Evolutionary conservation across 2,329 filamentous ascomycete genomes (phyloP), one percentile per base, ranked within the genome.

Genomic region (Samsoniella hepiali): DNA sequence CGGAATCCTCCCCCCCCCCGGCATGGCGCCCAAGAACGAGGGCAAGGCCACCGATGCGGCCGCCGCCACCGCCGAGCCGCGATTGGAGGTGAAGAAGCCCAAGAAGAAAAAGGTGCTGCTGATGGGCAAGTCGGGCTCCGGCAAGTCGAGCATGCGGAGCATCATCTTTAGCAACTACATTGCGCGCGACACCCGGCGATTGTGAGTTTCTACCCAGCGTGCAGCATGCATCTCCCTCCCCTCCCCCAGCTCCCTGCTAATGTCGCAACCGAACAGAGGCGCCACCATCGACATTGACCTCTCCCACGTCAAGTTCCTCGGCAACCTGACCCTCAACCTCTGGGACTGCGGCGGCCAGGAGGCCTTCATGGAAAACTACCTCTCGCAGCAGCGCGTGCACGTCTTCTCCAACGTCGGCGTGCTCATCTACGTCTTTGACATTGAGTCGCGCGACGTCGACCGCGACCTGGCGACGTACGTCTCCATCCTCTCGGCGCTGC

Each of bases 81-180:
- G 78, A 65, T 79, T 71, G 68, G 83, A 85, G 73, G 78, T 86
- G 67, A 86, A 85, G 77, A 89, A 88, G 69, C 84, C 85, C 71
- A 91, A 92, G 82, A 93, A 93, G 83, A 91, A 91, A 80, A 93
- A 93, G 83, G 90, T 93, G 58, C 81, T 93, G 57, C 81, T 93
- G 66, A 93, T 93, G 95, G 95, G 95, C 70, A 97, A 97, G 81
- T 96, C 91, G 67, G 95, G 95, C 62, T 97, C 94, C 0, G 95
- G 95, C 62, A 99, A 99, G 79, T 97, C 93, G 49, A 97, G 93
- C 63, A 99, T 99, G 95, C 87, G 95, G 67, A 95, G 91, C 72
- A 98, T 99, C 73, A 97, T 99, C 75, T 99, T 99, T 79, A 97
- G 91, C 81, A 98, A 98, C 78, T 98, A 97, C 75, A 93, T 98